Conservation (phyloP, 805 yeast genomes). For the Diddensiella santjacobensis region DNA sequence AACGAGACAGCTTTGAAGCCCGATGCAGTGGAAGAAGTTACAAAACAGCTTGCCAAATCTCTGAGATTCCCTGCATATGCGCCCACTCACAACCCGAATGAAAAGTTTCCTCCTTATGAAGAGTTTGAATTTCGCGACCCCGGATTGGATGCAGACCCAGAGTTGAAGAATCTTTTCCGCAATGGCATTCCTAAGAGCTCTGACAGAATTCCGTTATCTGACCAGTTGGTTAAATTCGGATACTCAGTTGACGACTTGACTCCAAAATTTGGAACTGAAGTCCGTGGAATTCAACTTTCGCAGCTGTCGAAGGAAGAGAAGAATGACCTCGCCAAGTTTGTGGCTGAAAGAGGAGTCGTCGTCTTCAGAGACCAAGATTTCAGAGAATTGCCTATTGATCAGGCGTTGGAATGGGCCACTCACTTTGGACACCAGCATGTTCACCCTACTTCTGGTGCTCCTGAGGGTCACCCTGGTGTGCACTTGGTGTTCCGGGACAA, state of each 20-base stretch:
- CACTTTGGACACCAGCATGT: constrained; percentile 70
- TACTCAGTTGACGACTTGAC: constrained; percentile 41
- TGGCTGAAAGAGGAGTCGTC: constrained; percentile 49
- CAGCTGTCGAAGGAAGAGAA: constrained; percentile 42
- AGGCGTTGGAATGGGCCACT: constrained; percentile 47
- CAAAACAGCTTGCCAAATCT: constrained; percentile 1
- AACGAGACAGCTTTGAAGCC: neutral
- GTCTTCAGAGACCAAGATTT: constrained; percentile 49
- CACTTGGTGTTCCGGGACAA: constrained; percentile 55
- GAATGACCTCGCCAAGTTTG: constrained; percentile 46
- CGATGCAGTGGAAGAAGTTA: constrained; percentile 1
- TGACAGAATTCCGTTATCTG: constrained; percentile 11
- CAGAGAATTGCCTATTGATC: constrained; percentile 36
- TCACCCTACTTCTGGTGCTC: constrained; percentile 74
- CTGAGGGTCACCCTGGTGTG: constrained; percentile 53
- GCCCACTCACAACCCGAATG: constrained; percentile 65
- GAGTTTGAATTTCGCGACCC: constrained; percentile 58
- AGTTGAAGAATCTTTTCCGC: constrained; percentile 47
- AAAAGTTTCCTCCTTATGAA: constrained; percentile 48
- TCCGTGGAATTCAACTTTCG: constrained; percentile 44
- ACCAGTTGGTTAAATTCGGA: constrained; percentile 25
- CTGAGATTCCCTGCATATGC: constrained; percentile 52
- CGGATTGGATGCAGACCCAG: constrained; percentile 65
- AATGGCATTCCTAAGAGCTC: constrained; percentile 26
- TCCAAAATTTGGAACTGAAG: constrained; percentile 59